A percentile compares a stretch with the other conserved stretches of the same genome.
phyloP scores from a whole-genome alignment of 2,329 filamentous ascomycete genomes.

The Paramyrothecium roridum region DNA sequence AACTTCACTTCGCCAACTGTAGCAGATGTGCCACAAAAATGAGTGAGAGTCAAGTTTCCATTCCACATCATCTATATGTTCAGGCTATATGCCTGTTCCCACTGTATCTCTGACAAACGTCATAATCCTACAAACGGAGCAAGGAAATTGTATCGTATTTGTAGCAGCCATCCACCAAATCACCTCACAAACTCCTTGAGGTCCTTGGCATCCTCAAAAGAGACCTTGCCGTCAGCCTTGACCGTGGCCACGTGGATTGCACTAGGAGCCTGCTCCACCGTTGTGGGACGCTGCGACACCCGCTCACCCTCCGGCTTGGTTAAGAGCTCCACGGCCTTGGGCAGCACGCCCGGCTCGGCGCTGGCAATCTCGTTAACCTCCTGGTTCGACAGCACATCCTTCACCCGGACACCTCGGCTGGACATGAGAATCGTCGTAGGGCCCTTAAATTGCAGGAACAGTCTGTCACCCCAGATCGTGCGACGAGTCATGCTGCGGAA shows the following conservation, averaged over 20 bases:
- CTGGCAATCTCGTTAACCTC: conserved; percentile 92
- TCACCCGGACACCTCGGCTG: conserved; percentile 75
- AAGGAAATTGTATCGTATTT: not conserved
- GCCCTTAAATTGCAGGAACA: conserved; percentile 88
- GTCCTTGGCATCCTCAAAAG: conserved; percentile 58
- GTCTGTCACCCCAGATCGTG: conserved; percentile 88
- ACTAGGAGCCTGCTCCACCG: conserved; percentile 18
- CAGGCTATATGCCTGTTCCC: too few species aligned
- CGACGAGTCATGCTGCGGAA: conserved; percentile 74
- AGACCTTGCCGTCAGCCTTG: conserved; percentile 61
- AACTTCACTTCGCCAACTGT: too few species aligned
- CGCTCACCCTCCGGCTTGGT: conserved; percentile 31
- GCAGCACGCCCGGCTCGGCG: conserved; percentile 67
- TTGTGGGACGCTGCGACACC: conserved; percentile 4
- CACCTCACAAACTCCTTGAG: conserved; percentile 53
- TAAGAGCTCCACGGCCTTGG: conserved; percentile 52
- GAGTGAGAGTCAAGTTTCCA: too few species aligned
- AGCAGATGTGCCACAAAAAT: too few species aligned
- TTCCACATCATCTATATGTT: too few species aligned
- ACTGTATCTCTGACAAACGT: not conserved
- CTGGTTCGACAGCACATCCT: conserved; percentile 71
- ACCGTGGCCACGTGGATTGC: conserved; percentile 56
- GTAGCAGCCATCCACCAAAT: conserved; percentile 5
- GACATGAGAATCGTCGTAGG: conserved; percentile 85
- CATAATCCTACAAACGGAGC: not conserved